Evolutionary conservation across 768 basidiomycete species (phyloP).

Genomic region (Tricholoma sp.): DNA sequence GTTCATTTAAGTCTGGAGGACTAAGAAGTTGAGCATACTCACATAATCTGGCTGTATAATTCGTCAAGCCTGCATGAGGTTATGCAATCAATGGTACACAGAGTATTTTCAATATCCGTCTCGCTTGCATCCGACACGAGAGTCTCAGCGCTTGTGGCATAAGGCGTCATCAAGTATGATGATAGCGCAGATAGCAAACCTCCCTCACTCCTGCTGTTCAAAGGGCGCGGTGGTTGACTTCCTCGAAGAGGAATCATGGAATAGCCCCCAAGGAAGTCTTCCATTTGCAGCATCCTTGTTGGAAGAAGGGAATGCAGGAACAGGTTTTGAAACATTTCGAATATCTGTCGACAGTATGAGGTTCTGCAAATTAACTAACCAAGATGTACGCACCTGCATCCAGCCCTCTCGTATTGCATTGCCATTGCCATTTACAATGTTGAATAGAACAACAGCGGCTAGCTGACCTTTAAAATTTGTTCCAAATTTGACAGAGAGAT

Average conservation of each 20-base stretch:
- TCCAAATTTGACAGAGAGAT: slow-evolving; percentile 89
- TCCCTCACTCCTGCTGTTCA: slow-evolving; percentile 71
- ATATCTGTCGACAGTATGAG: slow-evolving; percentile 56
- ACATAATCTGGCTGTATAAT: slow-evolving; percentile 92
- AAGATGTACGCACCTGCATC: slow-evolving; percentile 59
- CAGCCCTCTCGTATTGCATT: slow-evolving; percentile 93
- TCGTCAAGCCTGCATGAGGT: slow-evolving; percentile 91
- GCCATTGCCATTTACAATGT: slow-evolving; percentile 95
- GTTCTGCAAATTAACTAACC: slow-evolving; percentile 5
- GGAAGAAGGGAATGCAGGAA: slow-evolving; percentile 94
- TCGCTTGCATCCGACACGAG: slow-evolving; percentile 86
- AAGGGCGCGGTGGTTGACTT: slow-evolving; percentile 55
- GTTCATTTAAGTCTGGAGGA: slow-evolving; percentile 2
- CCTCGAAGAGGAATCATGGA: slow-evolving; percentile 89
- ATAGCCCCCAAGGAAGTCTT: slow-evolving; percentile 94
- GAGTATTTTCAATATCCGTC: slow-evolving; percentile 86
- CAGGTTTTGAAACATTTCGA: slow-evolving; percentile 97
- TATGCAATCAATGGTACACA: slow-evolving; percentile 94
- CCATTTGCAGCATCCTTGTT: slow-evolving; percentile 89
- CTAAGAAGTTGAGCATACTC: slow-evolving; percentile 22
- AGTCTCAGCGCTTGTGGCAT: slow-evolving; percentile 67
- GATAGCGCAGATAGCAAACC: slow-evolving; percentile 91
- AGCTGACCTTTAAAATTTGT: slow-evolving; percentile 93
- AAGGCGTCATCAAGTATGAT: slow-evolving; percentile 95
- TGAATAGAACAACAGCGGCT: slow-evolving; percentile 95